phyloP scores from a whole-genome alignment of 306 rosid genomes.

The Ormosia emarginata region DNA sequence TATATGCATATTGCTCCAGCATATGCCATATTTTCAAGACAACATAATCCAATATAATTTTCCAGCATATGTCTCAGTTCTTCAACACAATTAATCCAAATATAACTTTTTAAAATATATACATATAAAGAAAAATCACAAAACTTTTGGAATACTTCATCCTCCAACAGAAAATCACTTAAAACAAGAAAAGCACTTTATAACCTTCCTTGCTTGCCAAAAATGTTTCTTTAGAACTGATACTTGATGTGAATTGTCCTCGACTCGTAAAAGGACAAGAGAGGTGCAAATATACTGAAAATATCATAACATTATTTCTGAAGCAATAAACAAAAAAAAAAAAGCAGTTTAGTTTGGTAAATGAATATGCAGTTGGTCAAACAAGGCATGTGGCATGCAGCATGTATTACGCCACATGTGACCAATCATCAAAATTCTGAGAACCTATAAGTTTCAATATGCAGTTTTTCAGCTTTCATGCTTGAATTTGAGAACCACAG shows the following conservation, averaged over 20 bases:
- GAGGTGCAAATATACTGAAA: background rate
- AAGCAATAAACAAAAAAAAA: background rate
- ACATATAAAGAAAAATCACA: background rate
- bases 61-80: background rate
- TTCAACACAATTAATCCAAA: background rate
- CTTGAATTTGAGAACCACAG: background rate
- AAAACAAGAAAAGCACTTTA: background rate
- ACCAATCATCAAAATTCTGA: background rate
- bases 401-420: background rate
- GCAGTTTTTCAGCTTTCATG: background rate
- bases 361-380: background rate
- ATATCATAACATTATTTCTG: background rate
- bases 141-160: background rate
- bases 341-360: background rate
- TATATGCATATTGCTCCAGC: too few relatives aligned
- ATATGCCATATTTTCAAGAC: too few relatives aligned
- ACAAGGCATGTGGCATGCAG: background rate
- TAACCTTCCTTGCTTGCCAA: background rate
- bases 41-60: too few relatives aligned
- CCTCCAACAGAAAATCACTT: background rate
- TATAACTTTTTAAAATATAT: background rate
- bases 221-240: background rate
- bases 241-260: background rate
- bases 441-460: background rate
- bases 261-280: background rate